Conservation (phyloP, 2,329 filamentous ascomycete species). For the Didymella glomerata region DNA sequence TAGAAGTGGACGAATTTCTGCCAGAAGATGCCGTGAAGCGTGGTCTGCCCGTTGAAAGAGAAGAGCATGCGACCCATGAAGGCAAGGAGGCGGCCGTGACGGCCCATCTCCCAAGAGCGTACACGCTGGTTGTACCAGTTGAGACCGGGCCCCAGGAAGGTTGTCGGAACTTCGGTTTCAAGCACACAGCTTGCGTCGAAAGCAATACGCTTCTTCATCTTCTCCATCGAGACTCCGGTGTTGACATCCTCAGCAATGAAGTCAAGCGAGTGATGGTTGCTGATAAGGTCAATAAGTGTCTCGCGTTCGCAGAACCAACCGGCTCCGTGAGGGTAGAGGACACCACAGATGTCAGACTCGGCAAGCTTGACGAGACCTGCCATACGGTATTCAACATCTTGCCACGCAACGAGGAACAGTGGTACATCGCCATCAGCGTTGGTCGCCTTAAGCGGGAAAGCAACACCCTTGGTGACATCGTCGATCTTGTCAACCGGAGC, state of each 20-base stretch:
- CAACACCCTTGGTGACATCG: constrained; percentile 26
- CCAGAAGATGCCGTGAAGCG: constrained; percentile 25
- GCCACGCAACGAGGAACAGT: constrained; percentile 30
- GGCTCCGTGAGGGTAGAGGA: constrained; percentile 30
- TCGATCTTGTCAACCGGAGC: constrained; percentile 26
- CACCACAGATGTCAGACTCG: constrained; percentile 27
- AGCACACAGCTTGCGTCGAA: constrained; percentile 28
- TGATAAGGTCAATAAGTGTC: constrained; percentile 28
- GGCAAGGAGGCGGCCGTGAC: constrained; percentile 28
- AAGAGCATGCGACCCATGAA: constrained; percentile 24
- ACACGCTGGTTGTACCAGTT: constrained; percentile 32
- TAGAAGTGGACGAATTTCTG: constrained; percentile 30
- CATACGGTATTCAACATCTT: constrained; percentile 27
- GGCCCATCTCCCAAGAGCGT: constrained; percentile 31
- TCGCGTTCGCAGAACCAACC: constrained; percentile 31
- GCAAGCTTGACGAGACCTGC: constrained; percentile 26
- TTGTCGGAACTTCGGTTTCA: constrained; percentile 31
- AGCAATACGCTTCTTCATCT: constrained; percentile 30
- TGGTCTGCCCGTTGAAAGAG: constrained; percentile 23
- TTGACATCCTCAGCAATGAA: constrained; percentile 34
- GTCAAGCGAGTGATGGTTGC: constrained; percentile 29
- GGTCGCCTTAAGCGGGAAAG: constrained; percentile 28
- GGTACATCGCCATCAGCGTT: constrained; percentile 24
- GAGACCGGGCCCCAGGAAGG: constrained; percentile 28
- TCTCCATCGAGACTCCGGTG: constrained; percentile 23